phyloP scores from a whole-genome alignment of 2,329 filamentous ascomycete species.

The Apiospora malaysiana region DNA sequence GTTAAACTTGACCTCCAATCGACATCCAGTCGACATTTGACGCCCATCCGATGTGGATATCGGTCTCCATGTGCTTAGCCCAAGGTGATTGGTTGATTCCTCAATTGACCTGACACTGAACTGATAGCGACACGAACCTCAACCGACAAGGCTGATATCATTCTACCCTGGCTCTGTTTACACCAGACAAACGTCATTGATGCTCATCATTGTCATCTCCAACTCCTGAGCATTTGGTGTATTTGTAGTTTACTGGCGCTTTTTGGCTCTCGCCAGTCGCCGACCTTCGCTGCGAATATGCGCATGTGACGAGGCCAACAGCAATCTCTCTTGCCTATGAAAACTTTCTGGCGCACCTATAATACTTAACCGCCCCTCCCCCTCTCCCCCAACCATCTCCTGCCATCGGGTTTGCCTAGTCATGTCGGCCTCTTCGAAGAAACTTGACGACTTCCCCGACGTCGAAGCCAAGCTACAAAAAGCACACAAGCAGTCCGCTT shows the following conservation, averaged over 20 bases:
- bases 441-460: constrained; percentile 68
- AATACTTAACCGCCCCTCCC: background rate
- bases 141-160: background rate
- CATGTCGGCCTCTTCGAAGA: constrained; percentile 54
- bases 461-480: constrained; percentile 79
- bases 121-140: constrained; percentile 1
- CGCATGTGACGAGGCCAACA: background rate
- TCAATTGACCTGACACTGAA: background rate
- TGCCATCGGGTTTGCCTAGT: constrained; percentile 29
- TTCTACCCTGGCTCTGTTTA: background rate
- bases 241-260: background rate
- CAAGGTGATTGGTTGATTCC: background rate
- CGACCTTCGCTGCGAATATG: constrained; percentile 3
- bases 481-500: constrained; percentile 82
- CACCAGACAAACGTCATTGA: too few species aligned
- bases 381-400: constrained; percentile 2
- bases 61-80: background rate
- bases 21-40: background rate
- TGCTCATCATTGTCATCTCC: too few species aligned
- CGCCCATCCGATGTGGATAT: background rate
- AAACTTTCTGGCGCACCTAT: background rate
- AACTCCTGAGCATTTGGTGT: background rate
- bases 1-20: too few species aligned
- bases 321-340: background rate
- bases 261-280: constrained; percentile 14